phyloP scores from a whole-genome alignment of 2,329 filamentous ascomycete species.

The Colletotrichum musicola region DNA sequence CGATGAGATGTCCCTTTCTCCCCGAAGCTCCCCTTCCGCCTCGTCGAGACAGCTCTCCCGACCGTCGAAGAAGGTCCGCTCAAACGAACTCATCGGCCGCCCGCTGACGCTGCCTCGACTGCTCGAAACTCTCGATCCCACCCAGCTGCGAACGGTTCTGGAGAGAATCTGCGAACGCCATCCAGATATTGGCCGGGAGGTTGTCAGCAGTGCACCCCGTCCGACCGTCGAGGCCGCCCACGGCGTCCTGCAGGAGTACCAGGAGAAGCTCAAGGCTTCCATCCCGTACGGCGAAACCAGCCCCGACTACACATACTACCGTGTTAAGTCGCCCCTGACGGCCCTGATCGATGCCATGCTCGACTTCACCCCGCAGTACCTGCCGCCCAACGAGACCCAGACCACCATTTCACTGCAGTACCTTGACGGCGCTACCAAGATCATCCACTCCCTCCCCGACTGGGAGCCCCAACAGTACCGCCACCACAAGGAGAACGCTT shows the following conservation, averaged over 20 bases:
- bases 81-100: conserved; percentile 74
- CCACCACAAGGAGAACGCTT: conserved; percentile 93
- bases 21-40: conserved; percentile 83
- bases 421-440: conserved; percentile 88
- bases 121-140: conserved; percentile 91
- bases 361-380: conserved; percentile 95
- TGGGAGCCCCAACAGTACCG: conserved; percentile 93
- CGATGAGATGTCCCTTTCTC: conserved; percentile 93
- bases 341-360: conserved; percentile 89
- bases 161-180: conserved; percentile 92
- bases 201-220: conserved; percentile 86
- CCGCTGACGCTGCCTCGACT: conserved; percentile 74
- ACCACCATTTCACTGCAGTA: conserved; percentile 86
- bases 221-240: conserved; percentile 86
- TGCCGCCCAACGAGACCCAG: conserved; percentile 90
- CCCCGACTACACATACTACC: conserved; percentile 95
- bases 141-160: conserved; percentile 87
- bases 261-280: conserved; percentile 79
- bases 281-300: conserved; percentile 89
- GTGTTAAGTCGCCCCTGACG: conserved; percentile 83
- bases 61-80: conserved; percentile 72
- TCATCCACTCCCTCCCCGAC: conserved; percentile 89
- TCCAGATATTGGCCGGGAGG: conserved; percentile 86
- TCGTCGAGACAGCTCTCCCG: conserved; percentile 76
- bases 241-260: conserved; percentile 84